Percentiles rank a stretch among this genome's conserved stretches.
These are phyloP conservation scores for Capillidium rhysosporum DNA, from an alignment of 371 early-diverging fungal genomes.

Conservation along the genomic window DNA sequence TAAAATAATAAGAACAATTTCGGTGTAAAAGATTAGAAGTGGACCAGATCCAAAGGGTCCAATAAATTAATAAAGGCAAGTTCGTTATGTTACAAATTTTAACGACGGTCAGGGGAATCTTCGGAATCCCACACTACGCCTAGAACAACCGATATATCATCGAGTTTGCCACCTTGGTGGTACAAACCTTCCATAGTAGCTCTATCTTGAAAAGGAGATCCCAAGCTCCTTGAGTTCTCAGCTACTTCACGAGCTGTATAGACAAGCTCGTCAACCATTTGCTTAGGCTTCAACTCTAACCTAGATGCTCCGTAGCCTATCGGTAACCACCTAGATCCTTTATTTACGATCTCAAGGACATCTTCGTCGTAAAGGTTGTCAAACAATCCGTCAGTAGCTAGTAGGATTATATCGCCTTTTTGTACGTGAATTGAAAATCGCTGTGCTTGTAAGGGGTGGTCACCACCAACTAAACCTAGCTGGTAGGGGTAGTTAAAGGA, in stretches of 20 bases:
- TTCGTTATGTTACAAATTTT: neutral
- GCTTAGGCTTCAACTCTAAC: slow-evolving; percentile 27
- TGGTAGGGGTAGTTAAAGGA: slow-evolving; percentile 70
- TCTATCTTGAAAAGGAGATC: slow-evolving; percentile 71
- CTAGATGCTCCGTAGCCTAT: slow-evolving; percentile 1
- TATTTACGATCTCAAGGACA: slow-evolving; percentile 46
- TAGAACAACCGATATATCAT: slow-evolving; percentile 63
- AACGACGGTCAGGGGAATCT: slow-evolving; percentile 10
- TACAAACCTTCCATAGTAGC: slow-evolving; percentile 56
- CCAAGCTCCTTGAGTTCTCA: slow-evolving; percentile 46
- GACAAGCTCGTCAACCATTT: slow-evolving; percentile 56
- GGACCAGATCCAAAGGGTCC: no score
- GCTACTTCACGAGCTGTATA: slow-evolving; percentile 50
- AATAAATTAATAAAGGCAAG: no score
- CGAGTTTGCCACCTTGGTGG: slow-evolving; percentile 61
- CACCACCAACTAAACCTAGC: slow-evolving; percentile 42
- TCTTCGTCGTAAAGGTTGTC: slow-evolving; percentile 70
- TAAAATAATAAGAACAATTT: no score
- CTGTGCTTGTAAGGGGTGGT: slow-evolving; percentile 47
- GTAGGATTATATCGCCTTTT: slow-evolving; percentile 51
- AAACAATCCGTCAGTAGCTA: slow-evolving; percentile 61
- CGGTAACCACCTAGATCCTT: slow-evolving; percentile 22
- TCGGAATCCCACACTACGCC: slow-evolving; percentile 42
- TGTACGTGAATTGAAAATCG: slow-evolving; percentile 58
- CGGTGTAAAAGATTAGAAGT: no score